Evolutionary conservation across 23 red algal species (phyloP), one percentile per base, ranked within the genome.

Genomic region (Gracilaria gracilis): DNA sequence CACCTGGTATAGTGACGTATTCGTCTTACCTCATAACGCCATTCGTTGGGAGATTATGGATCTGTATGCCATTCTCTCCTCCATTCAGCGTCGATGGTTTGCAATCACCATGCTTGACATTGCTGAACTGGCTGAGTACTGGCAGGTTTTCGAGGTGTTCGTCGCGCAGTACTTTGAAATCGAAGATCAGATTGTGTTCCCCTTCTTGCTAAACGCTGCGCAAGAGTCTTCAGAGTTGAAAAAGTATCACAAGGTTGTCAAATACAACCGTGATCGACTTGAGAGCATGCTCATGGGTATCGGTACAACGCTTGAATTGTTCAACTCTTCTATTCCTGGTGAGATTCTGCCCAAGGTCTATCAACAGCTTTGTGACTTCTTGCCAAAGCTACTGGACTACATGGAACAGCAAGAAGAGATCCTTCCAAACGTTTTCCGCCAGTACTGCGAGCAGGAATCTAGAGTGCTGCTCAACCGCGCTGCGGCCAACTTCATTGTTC

Each of bases 21-120:
- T 95, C 53, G 81, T 87, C n/a, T 64, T 95, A 35, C 82, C 83
- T 31, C 92, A 95, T 73, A 95, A 95, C 47, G 92, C 92, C 8
- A 82, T 95, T 46, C 92, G 92, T 51, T 82, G 92, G 84, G 92
- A 95, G 76, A 67, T 95, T 28, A 95, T 95, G 92, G 92, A 95
- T 55, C 61, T 88, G 82, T 95, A 81, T 74, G 88, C 75, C 29
- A 95, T 95, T 46, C 40, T 95, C 28, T 78, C 73, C 20, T 79
- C 79, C 34, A 73, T 93, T 23, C 90, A 93, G 29, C 61, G 90
- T 44, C 80, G 82, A 59, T 93, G 90, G 90, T 76, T 79, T n/a
- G 66, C 80, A 13, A 17, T 93, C 36, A 86, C 81, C 6, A 67
- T 93, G 90, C 58, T 74, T 28, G 90, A 93, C 57, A 53, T 93